Evolutionary conservation across 192 early-diverging fungal genomes (phyloP).

Genomic region (Piromyces sp.): DNA sequence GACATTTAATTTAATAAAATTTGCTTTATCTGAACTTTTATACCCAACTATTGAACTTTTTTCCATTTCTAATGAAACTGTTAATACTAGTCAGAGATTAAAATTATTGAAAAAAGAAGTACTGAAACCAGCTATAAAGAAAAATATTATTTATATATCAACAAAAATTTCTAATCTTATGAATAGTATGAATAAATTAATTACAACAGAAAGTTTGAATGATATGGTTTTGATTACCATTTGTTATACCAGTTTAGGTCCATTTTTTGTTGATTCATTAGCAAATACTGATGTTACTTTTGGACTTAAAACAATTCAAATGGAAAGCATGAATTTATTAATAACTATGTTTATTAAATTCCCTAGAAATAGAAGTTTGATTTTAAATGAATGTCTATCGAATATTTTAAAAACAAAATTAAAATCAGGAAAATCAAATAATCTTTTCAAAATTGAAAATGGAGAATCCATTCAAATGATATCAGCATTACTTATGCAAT

Average conservation of each 20-base stretch:
- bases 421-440: not conserved
- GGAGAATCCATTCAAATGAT: conserved; percentile 53
- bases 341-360: not conserved
- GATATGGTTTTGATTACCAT: not conserved
- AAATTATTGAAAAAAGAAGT: not conserved
- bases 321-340: not conserved
- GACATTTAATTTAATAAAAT: not conserved
- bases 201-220: not conserved
- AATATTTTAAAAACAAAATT: not conserved
- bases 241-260: not conserved
- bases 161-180: not conserved
- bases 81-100: not conserved
- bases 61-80: not conserved
- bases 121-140: not conserved
- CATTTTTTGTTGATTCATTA: not conserved
- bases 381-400: not conserved
- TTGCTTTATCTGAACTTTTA: not conserved
- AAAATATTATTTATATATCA: not conserved
- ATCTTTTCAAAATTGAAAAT: conserved; percentile 20
- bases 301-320: not conserved
- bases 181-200: not conserved
- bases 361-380: not conserved
- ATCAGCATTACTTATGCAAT: conserved; percentile 49
- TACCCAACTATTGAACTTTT: not conserved
- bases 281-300: not conserved